Evolutionary conservation across 169 alveolate species (phyloP), one percentile per base, ranked within the genome.

Genomic region (Eimeria necatrix): DNA sequence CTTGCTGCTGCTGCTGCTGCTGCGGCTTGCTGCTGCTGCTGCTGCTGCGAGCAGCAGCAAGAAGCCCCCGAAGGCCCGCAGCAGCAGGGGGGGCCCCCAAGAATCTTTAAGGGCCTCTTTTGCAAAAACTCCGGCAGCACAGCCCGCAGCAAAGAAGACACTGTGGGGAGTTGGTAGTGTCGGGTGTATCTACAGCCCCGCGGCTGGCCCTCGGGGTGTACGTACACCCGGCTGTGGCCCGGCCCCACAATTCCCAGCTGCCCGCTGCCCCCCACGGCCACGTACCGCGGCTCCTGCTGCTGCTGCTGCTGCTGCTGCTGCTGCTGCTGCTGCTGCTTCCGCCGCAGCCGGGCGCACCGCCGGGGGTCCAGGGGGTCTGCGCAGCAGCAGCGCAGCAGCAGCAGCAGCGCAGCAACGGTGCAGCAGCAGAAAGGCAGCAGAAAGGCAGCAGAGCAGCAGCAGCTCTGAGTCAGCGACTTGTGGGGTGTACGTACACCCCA

Each of bases 111-210:
- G 41, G 88, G 88, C 16, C 88, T 46, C 18, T 78, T 78, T 20
- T 68, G 41, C 20, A 80, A 49, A 32, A 80, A 80, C 49, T 80
- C 89, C 12, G 89, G 89, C 64, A 49, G 3, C 4, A 46, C 70
- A 6, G 89, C 89, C 51, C 89, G 8, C 22, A 49, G 70, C 4
- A 80, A 70, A 49, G 89, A 49, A 20, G 89, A 32, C 14, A 80
- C 89, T 32, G 89, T 80, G 7, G 89, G 89, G 51, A 80, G 89
- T 8, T 80, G 89, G 49, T 80, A 80, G 71, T 80, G 89, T 51
- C 26, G 18, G 89, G 53, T 49, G 71, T 80, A 80, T 18, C 71
- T 80, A 70, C 51, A 49, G 52, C 89, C 89, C 89, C 46, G 46
- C 71, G 46, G 46, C 18, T 80, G 51, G 8, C 70, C 26, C 26